phyloP scores from a whole-genome alignment of 768 basidiomycete species.

The Tulasnella sp. region DNA sequence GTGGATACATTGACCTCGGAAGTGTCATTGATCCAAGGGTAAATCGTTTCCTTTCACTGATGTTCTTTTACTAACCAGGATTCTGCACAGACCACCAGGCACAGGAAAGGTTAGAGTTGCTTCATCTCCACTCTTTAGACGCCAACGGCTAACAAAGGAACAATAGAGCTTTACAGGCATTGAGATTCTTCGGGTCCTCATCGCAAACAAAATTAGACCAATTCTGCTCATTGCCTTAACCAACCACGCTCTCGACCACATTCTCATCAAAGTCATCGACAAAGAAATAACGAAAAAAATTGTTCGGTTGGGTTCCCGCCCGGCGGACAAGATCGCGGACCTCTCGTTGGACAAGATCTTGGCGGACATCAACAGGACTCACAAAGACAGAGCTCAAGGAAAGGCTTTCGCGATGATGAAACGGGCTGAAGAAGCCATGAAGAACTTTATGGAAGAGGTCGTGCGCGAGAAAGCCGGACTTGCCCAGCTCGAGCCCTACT shows the following conservation, averaged over 20 bases:
- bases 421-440: slow-evolving; percentile 53
- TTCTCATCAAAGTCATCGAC: slow-evolving; percentile 67
- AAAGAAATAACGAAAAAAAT: slow-evolving; percentile 63
- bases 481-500: slow-evolving; percentile 48
- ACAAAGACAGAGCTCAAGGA: slow-evolving; percentile 44
- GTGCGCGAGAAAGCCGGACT: slow-evolving; percentile 45
- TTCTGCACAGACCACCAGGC: slow-evolving; percentile 72
- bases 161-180: slow-evolving; percentile 66
- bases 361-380: not conserved
- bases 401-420: slow-evolving; percentile 50
- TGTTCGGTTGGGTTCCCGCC: slow-evolving; percentile 64
- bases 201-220: slow-evolving; percentile 56
- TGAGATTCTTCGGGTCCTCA: slow-evolving; percentile 67
- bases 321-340: slow-evolving; percentile 37
- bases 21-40: slow-evolving; percentile 75
- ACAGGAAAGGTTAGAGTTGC: slow-evolving; percentile 64
- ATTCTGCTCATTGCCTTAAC: slow-evolving; percentile 69
- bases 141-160: not conserved
- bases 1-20: slow-evolving; percentile 63
- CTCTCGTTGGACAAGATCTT: not conserved
- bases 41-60: slow-evolving; percentile 20
- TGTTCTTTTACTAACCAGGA: not conserved
- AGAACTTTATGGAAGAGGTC: slow-evolving; percentile 51
- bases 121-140: not conserved
- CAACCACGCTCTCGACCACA: slow-evolving; percentile 78